Evolutionary conservation across 805 yeast species (phyloP).

Genomic region (Kodamaea nitidulidarum): DNA sequence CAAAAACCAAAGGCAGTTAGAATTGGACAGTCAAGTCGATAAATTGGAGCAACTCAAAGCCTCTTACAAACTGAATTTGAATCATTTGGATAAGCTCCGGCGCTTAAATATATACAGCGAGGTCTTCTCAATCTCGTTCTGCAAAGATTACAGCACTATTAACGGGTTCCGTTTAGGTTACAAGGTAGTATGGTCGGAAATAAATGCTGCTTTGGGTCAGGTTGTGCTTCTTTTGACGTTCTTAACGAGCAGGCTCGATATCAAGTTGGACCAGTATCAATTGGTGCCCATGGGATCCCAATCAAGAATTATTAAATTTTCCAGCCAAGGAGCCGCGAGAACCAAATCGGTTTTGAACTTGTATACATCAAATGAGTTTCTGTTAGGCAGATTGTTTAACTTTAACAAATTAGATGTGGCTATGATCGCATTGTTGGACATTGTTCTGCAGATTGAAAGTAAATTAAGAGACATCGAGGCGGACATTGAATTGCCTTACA

Average conservation of each 20-base stretch:
- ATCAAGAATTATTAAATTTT: constrained; percentile 64
- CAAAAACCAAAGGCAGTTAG: constrained; percentile 55
- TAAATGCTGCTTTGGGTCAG: constrained; percentile 90
- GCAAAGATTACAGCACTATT: constrained; percentile 78
- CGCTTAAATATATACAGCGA: constrained; percentile 79
- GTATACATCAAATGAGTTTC: constrained; percentile 66
- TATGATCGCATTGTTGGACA: constrained; percentile 70
- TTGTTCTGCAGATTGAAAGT: constrained; percentile 49
- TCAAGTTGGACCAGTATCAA: constrained; percentile 56
- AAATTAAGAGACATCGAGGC: constrained; percentile 44
- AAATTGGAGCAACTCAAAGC: constrained; percentile 63
- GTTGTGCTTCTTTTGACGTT: constrained; percentile 66
- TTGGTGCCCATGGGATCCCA: constrained; percentile 81
- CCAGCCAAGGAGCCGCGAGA: constrained; percentile 12
- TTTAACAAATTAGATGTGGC: constrained; percentile 77
- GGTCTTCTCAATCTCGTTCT: constrained; percentile 74
- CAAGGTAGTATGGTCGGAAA: constrained; percentile 83
- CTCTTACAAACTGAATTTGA: constrained; percentile 56
- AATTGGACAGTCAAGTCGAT: constrained; percentile 45
- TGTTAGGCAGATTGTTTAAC: constrained; percentile 65
- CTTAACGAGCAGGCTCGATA: constrained; percentile 50
- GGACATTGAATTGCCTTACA: constrained; percentile 67
- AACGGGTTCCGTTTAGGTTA: constrained; percentile 81
- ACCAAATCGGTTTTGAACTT: constrained; percentile 47
- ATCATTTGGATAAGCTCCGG: constrained; percentile 66